Conservation (phyloP, 225 moss, liverwort and hornwort species). For the Polytrichum commune region DNA sequence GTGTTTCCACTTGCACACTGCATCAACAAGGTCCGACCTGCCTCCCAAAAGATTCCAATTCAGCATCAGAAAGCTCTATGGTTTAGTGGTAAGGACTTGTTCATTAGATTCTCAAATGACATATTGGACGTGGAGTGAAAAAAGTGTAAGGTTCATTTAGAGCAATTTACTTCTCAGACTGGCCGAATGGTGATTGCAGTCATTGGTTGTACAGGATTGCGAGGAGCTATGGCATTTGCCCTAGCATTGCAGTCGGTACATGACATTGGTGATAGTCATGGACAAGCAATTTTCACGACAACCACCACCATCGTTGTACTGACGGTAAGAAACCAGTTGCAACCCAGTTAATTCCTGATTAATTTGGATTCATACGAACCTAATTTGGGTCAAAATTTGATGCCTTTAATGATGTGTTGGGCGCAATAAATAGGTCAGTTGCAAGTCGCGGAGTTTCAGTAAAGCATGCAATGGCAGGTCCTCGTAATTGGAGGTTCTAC, state of each 20-base stretch:
- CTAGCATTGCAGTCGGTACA: conserved; percentile 93
- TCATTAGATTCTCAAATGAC: too few relatives aligned
- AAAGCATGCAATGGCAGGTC: conserved; percentile 35
- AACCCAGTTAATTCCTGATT: too few relatives aligned
- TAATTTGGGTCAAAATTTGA: too few relatives aligned
- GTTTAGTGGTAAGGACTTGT: conserved; percentile 52
- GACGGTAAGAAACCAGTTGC: conserved; percentile 48
- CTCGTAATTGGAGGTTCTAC: conserved; percentile 93
- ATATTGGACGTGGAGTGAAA: too few relatives aligned
- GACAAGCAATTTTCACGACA: conserved; percentile 88
- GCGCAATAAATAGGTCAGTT: too few relatives aligned
- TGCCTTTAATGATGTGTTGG: too few relatives aligned
- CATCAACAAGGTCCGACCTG: conserved; percentile 80
- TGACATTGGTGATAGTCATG: conserved; percentile 78
- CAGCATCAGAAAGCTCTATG: conserved; percentile 97
- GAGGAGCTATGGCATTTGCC: conserved; percentile 99
- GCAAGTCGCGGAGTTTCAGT: too few relatives aligned
- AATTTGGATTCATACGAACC: too few relatives aligned
- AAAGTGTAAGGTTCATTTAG: too few relatives aligned
- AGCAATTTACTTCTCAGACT: too few relatives aligned
- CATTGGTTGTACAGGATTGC: conserved; percentile 50
- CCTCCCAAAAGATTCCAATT: conserved; percentile 70
- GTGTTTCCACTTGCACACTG: conserved; percentile 89
- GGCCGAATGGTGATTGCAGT: too few relatives aligned
- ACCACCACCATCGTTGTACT: conserved; percentile 90